These are phyloP conservation scores for Scenedesmus sp. DNA, from an alignment of 163 green algal species.

Conservation along the genomic window DNA sequence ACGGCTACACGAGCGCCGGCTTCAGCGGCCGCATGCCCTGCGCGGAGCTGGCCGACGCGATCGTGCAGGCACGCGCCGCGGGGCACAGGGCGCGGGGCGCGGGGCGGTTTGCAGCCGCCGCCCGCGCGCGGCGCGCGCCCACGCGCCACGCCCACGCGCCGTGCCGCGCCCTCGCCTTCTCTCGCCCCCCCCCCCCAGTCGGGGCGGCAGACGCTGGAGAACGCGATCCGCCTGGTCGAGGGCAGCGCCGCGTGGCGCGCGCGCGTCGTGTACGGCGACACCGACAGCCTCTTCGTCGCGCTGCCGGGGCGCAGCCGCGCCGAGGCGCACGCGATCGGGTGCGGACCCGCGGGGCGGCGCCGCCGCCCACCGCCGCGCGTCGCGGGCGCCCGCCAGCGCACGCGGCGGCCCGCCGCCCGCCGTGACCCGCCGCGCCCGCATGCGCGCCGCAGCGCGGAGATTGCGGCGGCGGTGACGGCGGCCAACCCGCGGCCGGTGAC, in stretches of 20 bases:
- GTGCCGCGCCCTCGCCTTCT: background rate
- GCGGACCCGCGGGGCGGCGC: background rate
- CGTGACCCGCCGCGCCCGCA: constrained; percentile 9
- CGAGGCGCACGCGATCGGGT: constrained; percentile 86
- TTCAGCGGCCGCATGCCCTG: constrained; percentile 96
- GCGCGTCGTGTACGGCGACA: constrained; percentile 94
- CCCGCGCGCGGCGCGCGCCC: no score
- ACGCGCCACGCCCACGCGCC: no score
- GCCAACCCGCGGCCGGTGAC: constrained; percentile 88
- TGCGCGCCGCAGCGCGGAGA: constrained; percentile 66
- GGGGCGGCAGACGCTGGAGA: constrained; percentile 89
- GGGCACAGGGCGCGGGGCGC: no score
- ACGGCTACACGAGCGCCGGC: constrained; percentile 87
- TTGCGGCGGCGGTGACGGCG: constrained; percentile 85
- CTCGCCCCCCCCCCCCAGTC: background rate
- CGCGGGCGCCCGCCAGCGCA: no score
- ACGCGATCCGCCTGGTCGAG: constrained; percentile 90
- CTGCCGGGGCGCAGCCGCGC: constrained; percentile 72
- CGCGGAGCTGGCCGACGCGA: constrained; percentile 96
- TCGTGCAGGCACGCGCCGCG: constrained; percentile 86
- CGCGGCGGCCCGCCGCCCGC: no score
- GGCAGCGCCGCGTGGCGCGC: constrained; percentile 78
- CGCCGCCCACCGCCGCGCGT: no score
- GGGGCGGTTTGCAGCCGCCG: no score
- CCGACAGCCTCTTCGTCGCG: constrained; percentile 94